Base-by-base conservation (phyloP, 805 yeast species). In the Teunomyces atbi region DNA sequence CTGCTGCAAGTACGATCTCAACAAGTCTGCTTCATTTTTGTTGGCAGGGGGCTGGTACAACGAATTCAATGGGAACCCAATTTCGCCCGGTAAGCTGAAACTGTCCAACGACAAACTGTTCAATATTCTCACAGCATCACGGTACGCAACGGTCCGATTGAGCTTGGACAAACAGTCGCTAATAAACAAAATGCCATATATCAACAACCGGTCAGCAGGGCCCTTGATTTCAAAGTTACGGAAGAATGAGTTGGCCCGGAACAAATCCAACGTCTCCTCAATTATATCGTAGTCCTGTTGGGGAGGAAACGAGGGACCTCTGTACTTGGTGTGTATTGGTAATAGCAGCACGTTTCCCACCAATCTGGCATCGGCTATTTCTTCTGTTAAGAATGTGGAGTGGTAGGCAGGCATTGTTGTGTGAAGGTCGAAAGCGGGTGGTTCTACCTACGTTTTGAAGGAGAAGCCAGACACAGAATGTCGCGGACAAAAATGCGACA, bases 171-270 rank as follows among this genome's bases (percentile, higher is more conserved):
- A 74, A 67, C 97, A 89, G 60, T 89, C 96, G 42, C 95, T 87
- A 29, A 89, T 82, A 64, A 81, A 94, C 49, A 94, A 72, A 45
- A 94, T 94, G 16, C 99, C 99, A 65, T 94, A 94, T 57, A 95
- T 91, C 49, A 94, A 74, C 8, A 92, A 79, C 55, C 99, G 78
- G 65, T 94, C 99, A 3, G 97, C 86, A 18, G 96, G 87, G 10
- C 97, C 96, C 65, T 89, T 89, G 71, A 94, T 91, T 70, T 94
- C 99, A 65, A 94, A 94, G 74, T 94, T 94, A 64, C 88, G 86
- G 79, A 94, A 94, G 69, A 94, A 92, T 10, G 97, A 87, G 67
- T 94, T 94, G 57, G 97, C 97, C 55, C 99, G 78, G 69, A 94
- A 94, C 45, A 94, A 76, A 66, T 94, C 98, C 45, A 94, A 70